Evolutionary conservation across 148 eudicot species (phyloP), one percentile per base, ranked within the genome.

Genomic region (Polygonum maritimum): DNA sequence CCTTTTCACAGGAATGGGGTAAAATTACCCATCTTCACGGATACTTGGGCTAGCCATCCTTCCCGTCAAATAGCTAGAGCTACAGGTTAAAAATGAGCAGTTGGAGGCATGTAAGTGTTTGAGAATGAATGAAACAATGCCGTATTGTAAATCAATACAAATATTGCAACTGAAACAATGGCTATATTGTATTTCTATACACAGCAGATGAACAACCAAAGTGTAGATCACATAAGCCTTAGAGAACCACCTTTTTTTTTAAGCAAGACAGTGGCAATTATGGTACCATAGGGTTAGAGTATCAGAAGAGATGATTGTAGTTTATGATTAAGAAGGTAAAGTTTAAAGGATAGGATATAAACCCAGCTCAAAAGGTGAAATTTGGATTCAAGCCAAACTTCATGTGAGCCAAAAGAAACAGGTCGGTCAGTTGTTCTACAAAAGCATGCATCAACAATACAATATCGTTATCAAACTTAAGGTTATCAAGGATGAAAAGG

Each of bases 31-130:
- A 92, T 83, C 98, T 81, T 12, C 97, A 86, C 69, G 98, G 97
- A 69, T 95, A 95, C 85, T 88, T 95, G 9, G 98, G 98, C 76
- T 84, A 84, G 76, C 97, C 98, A 4, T 95, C 98, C 82, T 95
- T 95, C 39, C 98, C 98, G 70, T 92, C 96, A 71, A 95, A 95
- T 44, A n/a, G n/a, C n/a, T n/a, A n/a, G n/a, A 95, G 81, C 98
- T 95, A 92, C 86, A 80, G 69, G 69, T 45, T n/a, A 22, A 69
- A 40, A 78, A 69, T 33, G 12, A 55, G 8, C 41, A 36, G 44
- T 60, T 65, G 71, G 15, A 62, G 71, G 16, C n/a, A 65, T 35
- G 44, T 65, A 35, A 65, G 45, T 12, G 6, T 44, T 2, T 65
- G 71, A 36, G n/a, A 26, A 58, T 22, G 65, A n/a, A 58, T 21